Evolutionary conservation across 2,329 filamentous ascomycete species (phyloP), one percentile per base, ranked within the genome.

Genomic region (Myriosclerotinia duriaeana): DNA sequence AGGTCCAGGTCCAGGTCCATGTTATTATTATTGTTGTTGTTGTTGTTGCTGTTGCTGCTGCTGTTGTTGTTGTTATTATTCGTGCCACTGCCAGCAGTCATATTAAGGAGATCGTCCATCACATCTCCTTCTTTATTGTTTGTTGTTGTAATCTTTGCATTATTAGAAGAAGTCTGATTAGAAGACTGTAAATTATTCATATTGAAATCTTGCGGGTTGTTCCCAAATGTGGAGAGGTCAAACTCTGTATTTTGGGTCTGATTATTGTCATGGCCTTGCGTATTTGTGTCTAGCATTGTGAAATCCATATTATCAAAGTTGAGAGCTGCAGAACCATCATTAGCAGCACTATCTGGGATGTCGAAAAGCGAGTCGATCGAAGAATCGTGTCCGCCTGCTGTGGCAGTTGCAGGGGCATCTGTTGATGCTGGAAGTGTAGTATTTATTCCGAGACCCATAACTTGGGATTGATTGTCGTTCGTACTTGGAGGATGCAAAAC

Each of bases 1-100:
- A 85, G 81, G 20, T 85, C 85, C 61, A 84, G 78, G 17, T 82
- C 79, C 78, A 76, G 72, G n/a, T 65, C 68, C 22, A 73, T 71
- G 26, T 64, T 59, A 53, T 63, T 67, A 63, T 65, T 67, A 34
- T 64, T 64, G 3, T 26, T 26, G 3, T 26, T 26, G 26, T 26
- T 26, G 2, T 26, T 26, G 44, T 22, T 61, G 15, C 50, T 48
- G 22, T 56, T 59, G n/a, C n/a, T 26, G 3, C 3, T 26, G 26
- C 3, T 26, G 2, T 26, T 26, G 44, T 22, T 61, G 15, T 58
- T 48, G 22, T 56, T 59, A 9, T 40, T 36, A 46, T 53, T 58
- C 34, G 42, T 50, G 36, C 34, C n/a, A n/a, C 17, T 53, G 50
- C 36, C 26, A 42, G 26, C 40, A 55, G 46, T 38, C 52, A 72